Evolutionary conservation across 2,329 filamentous ascomycete species (phyloP).

Genomic region (Botrytis fabae): DNA sequence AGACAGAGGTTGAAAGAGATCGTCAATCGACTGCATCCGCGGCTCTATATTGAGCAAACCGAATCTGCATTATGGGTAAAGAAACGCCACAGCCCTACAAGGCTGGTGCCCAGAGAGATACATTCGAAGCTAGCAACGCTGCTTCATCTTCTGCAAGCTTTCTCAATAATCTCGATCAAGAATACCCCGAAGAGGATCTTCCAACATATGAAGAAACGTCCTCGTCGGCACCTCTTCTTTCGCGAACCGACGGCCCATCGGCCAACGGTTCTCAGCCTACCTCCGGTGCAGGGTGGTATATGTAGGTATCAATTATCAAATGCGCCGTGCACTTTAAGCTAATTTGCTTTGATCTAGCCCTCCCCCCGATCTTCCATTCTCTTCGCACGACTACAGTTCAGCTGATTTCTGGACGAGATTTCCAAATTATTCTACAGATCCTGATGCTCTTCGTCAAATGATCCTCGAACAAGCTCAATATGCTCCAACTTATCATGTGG

Average conservation of each 20-base stretch:
- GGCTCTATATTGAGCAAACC: background rate
- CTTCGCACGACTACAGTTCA: slow-evolving; percentile 31
- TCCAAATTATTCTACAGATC: slow-evolving; percentile 34
- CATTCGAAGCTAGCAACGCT: background rate
- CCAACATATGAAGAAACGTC: slow-evolving; percentile 30
- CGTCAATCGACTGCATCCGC: background rate
- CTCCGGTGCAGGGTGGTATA: slow-evolving; percentile 12
- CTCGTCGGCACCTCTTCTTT: slow-evolving; percentile 17
- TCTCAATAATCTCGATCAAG: slow-evolving; percentile 27
- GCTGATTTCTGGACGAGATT: slow-evolving; percentile 36
- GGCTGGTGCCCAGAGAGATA: background rate
- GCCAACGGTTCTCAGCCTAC: background rate
- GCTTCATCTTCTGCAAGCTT: slow-evolving; percentile 34
- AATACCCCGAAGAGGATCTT: slow-evolving; percentile 31
- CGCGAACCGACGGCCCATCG: background rate
- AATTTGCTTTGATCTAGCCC: slow-evolving; percentile 14
- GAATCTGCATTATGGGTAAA: slow-evolving; percentile 16
- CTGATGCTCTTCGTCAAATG: slow-evolving; percentile 32
- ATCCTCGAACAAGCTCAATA: slow-evolving; percentile 36
- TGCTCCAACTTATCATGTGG: slow-evolving; percentile 36
- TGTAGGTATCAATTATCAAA: background rate
- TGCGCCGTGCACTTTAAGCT: background rate
- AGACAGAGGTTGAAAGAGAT: background rate
- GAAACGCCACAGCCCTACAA: slow-evolving; percentile 14
- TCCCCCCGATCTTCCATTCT: slow-evolving; percentile 34